Evolutionary conservation across 371 early-diverging fungal species (phyloP).

Genomic region (Mortierella sp.): DNA sequence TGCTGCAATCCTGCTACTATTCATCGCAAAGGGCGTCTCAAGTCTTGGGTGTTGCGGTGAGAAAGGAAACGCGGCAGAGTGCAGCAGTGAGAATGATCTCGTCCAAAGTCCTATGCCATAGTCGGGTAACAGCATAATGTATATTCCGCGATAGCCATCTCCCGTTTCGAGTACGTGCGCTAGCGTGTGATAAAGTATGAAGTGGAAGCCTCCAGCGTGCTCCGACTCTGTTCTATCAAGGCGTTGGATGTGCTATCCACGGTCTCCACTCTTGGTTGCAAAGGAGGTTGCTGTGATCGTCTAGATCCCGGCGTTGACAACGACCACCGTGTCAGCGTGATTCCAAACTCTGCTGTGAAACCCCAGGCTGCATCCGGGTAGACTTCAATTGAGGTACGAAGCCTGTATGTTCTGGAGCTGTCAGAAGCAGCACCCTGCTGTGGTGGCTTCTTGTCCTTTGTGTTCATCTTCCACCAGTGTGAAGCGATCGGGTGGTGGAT

Average conservation of each 20-base stretch:
- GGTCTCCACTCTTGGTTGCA: not conserved
- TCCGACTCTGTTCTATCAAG: conserved; percentile 24
- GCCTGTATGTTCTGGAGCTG: conserved; percentile 17
- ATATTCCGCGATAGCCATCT: not conserved
- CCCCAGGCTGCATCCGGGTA: conserved; percentile 49
- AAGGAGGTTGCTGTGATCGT: conserved; percentile 2
- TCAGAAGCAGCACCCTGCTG: not conserved
- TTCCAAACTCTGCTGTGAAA: conserved; percentile 29
- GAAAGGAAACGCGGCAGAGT: too few relatives aligned
- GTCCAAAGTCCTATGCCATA: too few relatives aligned
- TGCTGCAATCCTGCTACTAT: too few relatives aligned
- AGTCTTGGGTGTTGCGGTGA: too few relatives aligned
- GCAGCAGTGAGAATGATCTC: too few relatives aligned
- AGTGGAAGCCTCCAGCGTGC: conserved; percentile 44
- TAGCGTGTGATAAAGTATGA: conserved; percentile 30
- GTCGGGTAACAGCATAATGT: too few relatives aligned
- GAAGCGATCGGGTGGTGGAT: conserved; percentile 49
- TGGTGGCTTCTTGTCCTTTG: not conserved
- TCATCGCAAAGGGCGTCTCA: too few relatives aligned
- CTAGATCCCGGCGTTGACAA: not conserved
- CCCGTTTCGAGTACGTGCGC: conserved; percentile 12
- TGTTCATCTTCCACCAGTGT: conserved; percentile 20
- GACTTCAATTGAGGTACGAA: conserved; percentile 48
- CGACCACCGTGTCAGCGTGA: conserved; percentile 28
- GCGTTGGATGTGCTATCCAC: not conserved